phyloP scores from a whole-genome alignment of 768 basidiomycete genomes.

The Boletus coccyginus region DNA sequence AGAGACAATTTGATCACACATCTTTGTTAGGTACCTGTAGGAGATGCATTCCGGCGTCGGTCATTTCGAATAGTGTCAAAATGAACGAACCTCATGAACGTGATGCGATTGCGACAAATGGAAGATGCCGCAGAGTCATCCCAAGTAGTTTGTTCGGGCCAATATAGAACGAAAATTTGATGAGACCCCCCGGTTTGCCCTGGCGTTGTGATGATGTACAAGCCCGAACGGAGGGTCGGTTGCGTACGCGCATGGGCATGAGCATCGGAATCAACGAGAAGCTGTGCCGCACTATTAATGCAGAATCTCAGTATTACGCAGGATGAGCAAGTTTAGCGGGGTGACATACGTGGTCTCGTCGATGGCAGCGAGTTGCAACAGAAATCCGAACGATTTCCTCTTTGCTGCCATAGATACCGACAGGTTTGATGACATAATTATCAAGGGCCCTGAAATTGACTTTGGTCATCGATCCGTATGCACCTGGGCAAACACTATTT shows the following conservation, averaged over 20 bases:
- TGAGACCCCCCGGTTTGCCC: constrained; percentile 1
- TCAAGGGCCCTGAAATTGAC: constrained; percentile 57
- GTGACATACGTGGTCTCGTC: constrained; percentile 39
- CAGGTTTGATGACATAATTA: constrained; percentile 41
- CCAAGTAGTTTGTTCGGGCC: constrained; percentile 62
- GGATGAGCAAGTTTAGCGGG: too few relatives aligned
- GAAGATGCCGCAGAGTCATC: constrained; percentile 43
- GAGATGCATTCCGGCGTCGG: neutral
- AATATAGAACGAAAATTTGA: constrained; percentile 48
- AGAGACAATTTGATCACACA: constrained; percentile 53
- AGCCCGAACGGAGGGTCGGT: constrained; percentile 12
- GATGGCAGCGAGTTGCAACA: constrained; percentile 36
- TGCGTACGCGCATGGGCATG: neutral
- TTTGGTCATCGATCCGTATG: constrained; percentile 52
- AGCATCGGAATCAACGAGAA: constrained; percentile 11
- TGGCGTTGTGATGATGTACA: constrained; percentile 11
- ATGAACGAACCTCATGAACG: constrained; percentile 52
- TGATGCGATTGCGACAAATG: constrained; percentile 46
- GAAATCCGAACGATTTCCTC: constrained; percentile 46
- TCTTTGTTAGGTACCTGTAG: constrained; percentile 55
- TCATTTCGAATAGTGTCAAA: neutral
- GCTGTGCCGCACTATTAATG: constrained; percentile 9
- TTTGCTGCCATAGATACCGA: constrained; percentile 59
- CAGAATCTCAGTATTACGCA: too few relatives aligned
- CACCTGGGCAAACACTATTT: constrained; percentile 46